Evolutionary conservation across 2,329 filamentous ascomycete species (phyloP), one percentile per base, ranked within the genome.

Genomic region (Lecanosticta acicola): DNA sequence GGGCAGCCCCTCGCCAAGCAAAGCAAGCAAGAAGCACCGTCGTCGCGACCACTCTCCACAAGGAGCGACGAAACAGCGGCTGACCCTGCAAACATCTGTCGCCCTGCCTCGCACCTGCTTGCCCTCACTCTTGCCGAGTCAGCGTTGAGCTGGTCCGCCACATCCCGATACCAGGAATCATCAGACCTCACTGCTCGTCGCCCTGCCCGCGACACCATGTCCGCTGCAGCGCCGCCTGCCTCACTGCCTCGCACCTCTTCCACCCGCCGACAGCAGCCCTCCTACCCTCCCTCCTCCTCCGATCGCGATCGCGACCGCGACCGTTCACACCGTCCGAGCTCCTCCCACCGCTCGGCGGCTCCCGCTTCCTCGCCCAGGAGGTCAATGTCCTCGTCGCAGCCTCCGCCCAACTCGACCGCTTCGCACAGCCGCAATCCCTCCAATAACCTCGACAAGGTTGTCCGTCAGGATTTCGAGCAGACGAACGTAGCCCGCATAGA

Each of bases 401-500:
- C 50, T 16, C 38, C 50, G 32, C 44, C 50, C 16, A 39, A 54
- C 29, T 44, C 56, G 18, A 17, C 51, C n/a, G 48, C 55, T n/a
- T 50, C 55, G 14, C 66, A 58, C 58, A 57, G 54, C 49, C 56
- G 61, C 65, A 40, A 65, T 64, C 46, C 74, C 70, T 60, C 72
- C 68, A 58, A 65, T 66, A 69, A 71, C 36, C 70, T 80, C 36
- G 70, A 70, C 46, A 72, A 70, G 62, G 73, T 78, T 57, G 72
- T 75, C 46, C 80, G 84, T 60, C 76, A 83, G 66, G 86, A 93
- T 68, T 83, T 82, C 72, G 87, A 91, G 69, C 77, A 82, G 59
- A 74, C 77, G 59, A 83, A 83, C 71, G 67, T 85, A 71, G 77
- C 79, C 59, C 73, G 77, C 43, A 71, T 79, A 2, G 36, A 46